Evolutionary conservation across 208 protist genomes (phyloP).

Genomic region (Wallacemonas sp.): DNA sequence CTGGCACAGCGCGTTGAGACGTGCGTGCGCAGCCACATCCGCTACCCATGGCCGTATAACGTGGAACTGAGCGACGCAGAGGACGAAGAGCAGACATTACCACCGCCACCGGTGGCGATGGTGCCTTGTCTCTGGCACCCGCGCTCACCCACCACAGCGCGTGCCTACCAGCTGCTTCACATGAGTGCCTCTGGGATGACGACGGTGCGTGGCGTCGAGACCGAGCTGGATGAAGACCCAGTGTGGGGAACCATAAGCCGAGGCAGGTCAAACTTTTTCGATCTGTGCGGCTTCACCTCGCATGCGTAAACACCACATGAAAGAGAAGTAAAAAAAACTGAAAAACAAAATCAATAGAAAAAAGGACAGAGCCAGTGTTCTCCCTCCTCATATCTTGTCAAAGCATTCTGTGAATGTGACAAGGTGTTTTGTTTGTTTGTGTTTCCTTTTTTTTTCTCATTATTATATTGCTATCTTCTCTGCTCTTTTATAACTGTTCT

Average conservation of each 20-base stretch:
- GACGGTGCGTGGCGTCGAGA: not conserved
- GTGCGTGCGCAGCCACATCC: not conserved
- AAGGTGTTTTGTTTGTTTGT: not conserved
- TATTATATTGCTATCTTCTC: not conserved
- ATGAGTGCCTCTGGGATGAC: not conserved
- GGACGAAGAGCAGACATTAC: no score
- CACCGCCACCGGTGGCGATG: slow-evolving; percentile 3
- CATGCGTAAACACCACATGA: no score
- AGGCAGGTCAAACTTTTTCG: slow-evolving; percentile 13
- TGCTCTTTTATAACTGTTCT: slow-evolving; percentile 4
- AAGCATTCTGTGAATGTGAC: no score
- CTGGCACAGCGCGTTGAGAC: not conserved
- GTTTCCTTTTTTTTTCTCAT: slow-evolving; percentile 11
- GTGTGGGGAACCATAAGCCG: no score
- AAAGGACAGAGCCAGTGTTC: no score
- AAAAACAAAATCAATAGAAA: no score
- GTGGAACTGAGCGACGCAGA: not conserved
- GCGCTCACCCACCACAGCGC: not conserved
- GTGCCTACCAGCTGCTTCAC: not conserved
- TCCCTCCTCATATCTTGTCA: no score
- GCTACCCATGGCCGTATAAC: slow-evolving; percentile 10
- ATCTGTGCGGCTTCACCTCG: no score
- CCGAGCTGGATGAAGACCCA: not conserved
- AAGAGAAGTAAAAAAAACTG: no score
- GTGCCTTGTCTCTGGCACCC: slow-evolving; percentile 1